Base-by-base conservation (phyloP, 2,329 filamentous ascomycete species). In the Fusarium subglutinans region DNA sequence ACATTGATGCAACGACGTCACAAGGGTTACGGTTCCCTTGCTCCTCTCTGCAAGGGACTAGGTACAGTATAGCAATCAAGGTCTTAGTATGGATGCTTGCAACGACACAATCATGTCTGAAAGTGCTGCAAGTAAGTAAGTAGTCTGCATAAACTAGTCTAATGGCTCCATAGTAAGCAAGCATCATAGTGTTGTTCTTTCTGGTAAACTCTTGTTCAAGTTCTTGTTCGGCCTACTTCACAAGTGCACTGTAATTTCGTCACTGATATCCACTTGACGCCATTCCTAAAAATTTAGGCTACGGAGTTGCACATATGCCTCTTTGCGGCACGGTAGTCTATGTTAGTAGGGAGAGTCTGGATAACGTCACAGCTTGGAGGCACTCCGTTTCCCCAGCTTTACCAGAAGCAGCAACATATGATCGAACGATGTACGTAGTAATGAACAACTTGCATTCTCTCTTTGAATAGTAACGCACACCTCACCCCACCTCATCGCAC, bases 351-450 rank as follows among this genome's bases (percentile, higher is more conserved):
- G 13, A 38, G 51, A 41, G 41, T 72, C 43, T 71, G 54, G 63
- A 63, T 58, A 68, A 74, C 71, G 70, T 74, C 71, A 74, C 54
- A 63, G 12, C 47, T 57, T 47, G 12, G 47, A 47, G 53, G 56
- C 45, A 40, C 40, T 63, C 48, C 41, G 33, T 60, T 35, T 38
- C 44, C 44, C 28, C 40, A 59, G 66, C 55, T 58, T 73, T 73
- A 45, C 69, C 33, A 54, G 48, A 58, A 59, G 37, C 50, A 66
- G 60, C 38, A 70, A 66, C 45, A 48, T 62, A 26, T 56, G 45
- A 38, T 48, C 45, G 44, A 35, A 61, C 47, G 35, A 54, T 33
- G 53, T 50, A 58, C 38, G 62, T 47, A 59, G 41, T 44, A 51
- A 43, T n/a, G 28, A 30, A 30, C 38, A 72, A 44, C 43, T 35